Base-by-base conservation (phyloP, 139 green algal genomes). In the Limnomonas spitsbergensis region DNA sequence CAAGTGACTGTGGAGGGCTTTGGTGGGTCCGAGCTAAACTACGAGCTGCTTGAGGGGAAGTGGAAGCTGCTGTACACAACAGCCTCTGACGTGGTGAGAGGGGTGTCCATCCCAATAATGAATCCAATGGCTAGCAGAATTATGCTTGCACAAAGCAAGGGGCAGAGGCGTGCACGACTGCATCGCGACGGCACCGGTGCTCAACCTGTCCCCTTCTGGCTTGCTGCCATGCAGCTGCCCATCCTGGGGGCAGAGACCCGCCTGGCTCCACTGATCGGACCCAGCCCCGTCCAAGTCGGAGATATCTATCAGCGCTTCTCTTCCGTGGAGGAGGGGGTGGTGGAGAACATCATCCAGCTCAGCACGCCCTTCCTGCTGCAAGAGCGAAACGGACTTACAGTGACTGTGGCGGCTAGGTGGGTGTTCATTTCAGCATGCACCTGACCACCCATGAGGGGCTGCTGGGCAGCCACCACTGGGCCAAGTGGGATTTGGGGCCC, bases 291-390 rank as follows among this genome's bases (percentile, higher is more conserved):
- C 32, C 69, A 77, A 31, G 80, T 89, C 0, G 87, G 87, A n/a
- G 47, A 84, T 42, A 85, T 91, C 29, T 91, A 86, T 69, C 87
- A 91, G 82, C 68, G 73, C 14, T 91, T 91, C 78, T 81, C 70
- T 2, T 53, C 69, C 69, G 14, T 42, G 4, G 75, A 77, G 7
- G 72, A 80, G n/a, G 87, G 87, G 2, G 40, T 73, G 7, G 80
- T 89, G 36, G 77, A 89, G 52, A 91, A 91, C 76, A 84, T 89
- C 66, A 88, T 91, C 27, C 14, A 86, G 37, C 78, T 91, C 66
- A 81, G 72, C 24, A 53, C 83, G 34, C 82, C 84, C 0, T 81
- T 78, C 39, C 37, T 86, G 14, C 74, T 85, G 32, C 68, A 74
- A 73, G 53, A 80, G 54, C 3, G 35, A 9, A 72, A 79, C 24